These are phyloP conservation scores for Cyanidiococcus yangmingshanensis DNA, from an alignment of 23 red algal species.

Conservation along the genomic window DNA sequence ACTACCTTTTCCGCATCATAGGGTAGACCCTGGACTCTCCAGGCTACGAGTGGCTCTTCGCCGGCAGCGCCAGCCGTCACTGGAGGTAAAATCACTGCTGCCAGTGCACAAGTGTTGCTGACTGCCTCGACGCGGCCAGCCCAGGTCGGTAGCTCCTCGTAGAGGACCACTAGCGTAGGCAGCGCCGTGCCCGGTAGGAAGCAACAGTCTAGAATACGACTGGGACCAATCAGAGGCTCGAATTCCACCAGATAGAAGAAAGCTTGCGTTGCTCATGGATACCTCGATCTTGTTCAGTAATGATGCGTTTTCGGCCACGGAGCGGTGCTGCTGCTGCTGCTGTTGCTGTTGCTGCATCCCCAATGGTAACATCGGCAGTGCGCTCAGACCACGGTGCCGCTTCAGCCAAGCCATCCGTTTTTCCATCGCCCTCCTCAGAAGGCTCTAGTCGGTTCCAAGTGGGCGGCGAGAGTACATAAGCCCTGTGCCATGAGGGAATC, in stretches of 20 bases:
- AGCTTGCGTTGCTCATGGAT: not conserved
- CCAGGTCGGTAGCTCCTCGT: slow-evolving; percentile 69
- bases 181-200: slow-evolving; percentile 5
- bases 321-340: not conserved
- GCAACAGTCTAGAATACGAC: not conserved
- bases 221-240: not conserved
- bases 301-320: not conserved
- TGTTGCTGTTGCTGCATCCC: not conserved
- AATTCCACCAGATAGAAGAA: not conserved
- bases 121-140: slow-evolving; percentile 54
- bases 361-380: no score
- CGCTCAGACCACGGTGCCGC: not conserved
- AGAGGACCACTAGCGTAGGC: slow-evolving; percentile 50
- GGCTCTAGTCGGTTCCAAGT: not conserved
- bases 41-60: slow-evolving; percentile 34
- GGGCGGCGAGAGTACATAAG: slow-evolving; percentile 4
- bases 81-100: slow-evolving; percentile 34
- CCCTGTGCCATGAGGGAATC: not conserved
- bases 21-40: slow-evolving; percentile 46
- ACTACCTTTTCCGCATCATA: slow-evolving; percentile 29
- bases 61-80: slow-evolving; percentile 27
- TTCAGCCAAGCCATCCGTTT: not conserved
- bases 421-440: not conserved
- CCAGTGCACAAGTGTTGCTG: slow-evolving; percentile 42
- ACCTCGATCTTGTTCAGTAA: not conserved